Conservation (phyloP, 2,329 filamentous ascomycete genomes). For the Cytospora chrysosperma region DNA sequence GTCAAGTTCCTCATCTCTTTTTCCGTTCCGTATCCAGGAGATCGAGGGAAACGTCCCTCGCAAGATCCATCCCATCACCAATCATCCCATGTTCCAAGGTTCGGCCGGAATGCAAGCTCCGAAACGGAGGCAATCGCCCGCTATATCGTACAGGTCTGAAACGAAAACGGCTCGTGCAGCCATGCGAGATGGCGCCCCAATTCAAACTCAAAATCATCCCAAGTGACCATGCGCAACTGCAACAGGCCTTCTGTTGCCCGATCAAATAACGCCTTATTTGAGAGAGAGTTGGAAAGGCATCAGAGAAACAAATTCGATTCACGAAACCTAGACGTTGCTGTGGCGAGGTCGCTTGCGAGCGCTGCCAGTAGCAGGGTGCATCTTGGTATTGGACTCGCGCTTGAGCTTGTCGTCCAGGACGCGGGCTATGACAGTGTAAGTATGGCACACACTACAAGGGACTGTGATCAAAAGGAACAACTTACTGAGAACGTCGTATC, state of each 20-base stretch:
- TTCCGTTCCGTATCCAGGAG: not conserved
- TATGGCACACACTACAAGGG: not conserved
- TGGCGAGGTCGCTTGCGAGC: constrained; percentile 58
- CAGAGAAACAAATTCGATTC: not conserved
- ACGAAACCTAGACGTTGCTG: constrained; percentile 33
- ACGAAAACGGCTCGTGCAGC: not conserved
- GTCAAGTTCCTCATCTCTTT: not conserved
- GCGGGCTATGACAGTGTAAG: constrained; percentile 46
- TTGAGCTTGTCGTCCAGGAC: constrained; percentile 67
- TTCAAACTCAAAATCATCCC: not conserved
- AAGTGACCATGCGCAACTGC: not conserved
- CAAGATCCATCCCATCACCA: not conserved
- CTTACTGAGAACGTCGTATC: constrained; percentile 85
- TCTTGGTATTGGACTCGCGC: constrained; percentile 60
- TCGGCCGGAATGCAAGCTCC: not conserved
- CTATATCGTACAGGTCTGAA: not conserved
- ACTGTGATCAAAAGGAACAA: constrained; percentile 21
- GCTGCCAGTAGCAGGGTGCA: constrained; percentile 50
- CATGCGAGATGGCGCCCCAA: not conserved
- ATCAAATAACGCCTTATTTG: not conserved
- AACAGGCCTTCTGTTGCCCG: not conserved
- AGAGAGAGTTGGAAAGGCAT: not conserved
- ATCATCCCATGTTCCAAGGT: not conserved
- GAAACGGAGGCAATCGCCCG: not conserved
- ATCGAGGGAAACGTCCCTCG: not conserved